Conservation (phyloP, 2,329 filamentous ascomycete species). For the Colletotrichum incanum region DNA sequence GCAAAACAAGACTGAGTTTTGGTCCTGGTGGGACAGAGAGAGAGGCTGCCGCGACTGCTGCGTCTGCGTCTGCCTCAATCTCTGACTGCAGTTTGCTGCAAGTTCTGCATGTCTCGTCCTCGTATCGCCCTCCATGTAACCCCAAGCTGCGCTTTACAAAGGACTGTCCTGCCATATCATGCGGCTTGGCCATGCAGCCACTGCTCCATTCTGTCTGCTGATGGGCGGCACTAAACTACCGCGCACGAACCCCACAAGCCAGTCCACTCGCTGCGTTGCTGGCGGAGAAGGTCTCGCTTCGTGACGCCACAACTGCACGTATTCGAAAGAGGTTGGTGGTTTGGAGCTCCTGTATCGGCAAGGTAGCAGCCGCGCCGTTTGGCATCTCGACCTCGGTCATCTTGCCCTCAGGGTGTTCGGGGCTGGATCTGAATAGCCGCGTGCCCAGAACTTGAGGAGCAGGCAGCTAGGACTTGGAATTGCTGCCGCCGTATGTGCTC, state of each 20-base stretch:
- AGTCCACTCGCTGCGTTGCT: constrained; percentile 1
- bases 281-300: constrained; percentile 8
- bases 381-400: neutral
- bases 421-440: neutral
- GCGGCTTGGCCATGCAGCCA: constrained; percentile 38
- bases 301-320: constrained; percentile 24
- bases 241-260: constrained; percentile 13
- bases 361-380: neutral
- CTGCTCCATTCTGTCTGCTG: constrained; percentile 17
- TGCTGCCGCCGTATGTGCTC: neutral
- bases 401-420: neutral
- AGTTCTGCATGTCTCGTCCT: constrained; percentile 33
- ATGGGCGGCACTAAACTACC: constrained; percentile 25
- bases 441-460: neutral
- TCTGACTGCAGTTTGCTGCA: constrained; percentile 29
- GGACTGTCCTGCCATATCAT: constrained; percentile 28
- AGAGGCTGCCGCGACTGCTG: neutral
- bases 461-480: neutral
- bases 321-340: neutral
- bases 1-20: constrained; percentile 23
- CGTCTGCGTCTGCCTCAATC: neutral
- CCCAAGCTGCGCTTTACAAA: constrained; percentile 32
- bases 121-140: constrained; percentile 39
- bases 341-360: neutral
- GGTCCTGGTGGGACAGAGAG: constrained; percentile 2